These are phyloP conservation scores for Fusarium devonianum DNA, from an alignment of 2,329 filamentous ascomycete species.

Conservation along the genomic window DNA sequence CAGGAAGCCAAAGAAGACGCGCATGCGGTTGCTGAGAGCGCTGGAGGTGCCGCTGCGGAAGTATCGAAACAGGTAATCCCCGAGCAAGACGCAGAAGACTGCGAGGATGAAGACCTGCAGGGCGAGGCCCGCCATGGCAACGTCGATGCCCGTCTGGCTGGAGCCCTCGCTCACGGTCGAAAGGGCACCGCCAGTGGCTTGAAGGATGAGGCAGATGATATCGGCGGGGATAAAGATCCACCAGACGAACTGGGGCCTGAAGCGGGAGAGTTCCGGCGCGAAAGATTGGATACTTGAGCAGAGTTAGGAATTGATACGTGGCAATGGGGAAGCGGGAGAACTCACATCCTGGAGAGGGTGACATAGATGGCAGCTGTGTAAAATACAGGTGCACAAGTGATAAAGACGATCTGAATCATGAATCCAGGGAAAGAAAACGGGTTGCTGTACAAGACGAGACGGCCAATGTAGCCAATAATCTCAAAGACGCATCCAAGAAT, in stretches of 20 bases:
- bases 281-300: slow-evolving; percentile 49
- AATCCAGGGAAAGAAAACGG: slow-evolving; percentile 66
- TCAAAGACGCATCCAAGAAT: slow-evolving; percentile 62
- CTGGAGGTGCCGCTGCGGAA: slow-evolving; percentile 32
- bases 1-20: slow-evolving; percentile 60
- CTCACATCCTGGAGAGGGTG: slow-evolving; percentile 56
- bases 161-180: slow-evolving; percentile 54
- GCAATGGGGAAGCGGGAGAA: accelerated
- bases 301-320: not conserved
- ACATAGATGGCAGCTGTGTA: slow-evolving; percentile 71
- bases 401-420: slow-evolving; percentile 64
- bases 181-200: slow-evolving; percentile 63
- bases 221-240: slow-evolving; percentile 62
- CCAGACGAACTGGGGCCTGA: slow-evolving; percentile 51
- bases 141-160: slow-evolving; percentile 50
- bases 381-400: slow-evolving; percentile 52
- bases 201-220: slow-evolving; percentile 60
- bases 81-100: slow-evolving; percentile 57
- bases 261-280: slow-evolving; percentile 49
- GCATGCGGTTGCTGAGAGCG: slow-evolving; percentile 36
- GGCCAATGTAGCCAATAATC: slow-evolving; percentile 68
- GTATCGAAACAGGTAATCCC: slow-evolving; percentile 57
- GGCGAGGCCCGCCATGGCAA: slow-evolving; percentile 59
- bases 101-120: slow-evolving; percentile 64
- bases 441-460: slow-evolving; percentile 63